Evolutionary conservation across 345 rosid genomes (phyloP).

Genomic region (Adansonia digitata): DNA sequence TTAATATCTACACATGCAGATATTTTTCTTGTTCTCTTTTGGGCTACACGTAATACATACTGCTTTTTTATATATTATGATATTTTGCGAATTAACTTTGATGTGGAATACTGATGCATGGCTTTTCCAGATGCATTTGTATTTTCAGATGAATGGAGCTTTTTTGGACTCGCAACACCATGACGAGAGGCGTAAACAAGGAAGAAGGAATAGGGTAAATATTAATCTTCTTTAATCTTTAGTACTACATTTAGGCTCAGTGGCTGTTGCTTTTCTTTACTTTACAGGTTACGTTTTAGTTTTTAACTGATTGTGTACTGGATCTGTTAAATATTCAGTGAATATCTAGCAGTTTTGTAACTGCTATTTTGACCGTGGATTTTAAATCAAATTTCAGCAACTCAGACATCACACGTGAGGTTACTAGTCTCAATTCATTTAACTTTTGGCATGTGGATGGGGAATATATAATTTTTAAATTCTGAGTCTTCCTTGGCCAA

Average conservation of each 20-base stretch:
- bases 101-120: neutral
- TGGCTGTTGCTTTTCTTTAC: neutral
- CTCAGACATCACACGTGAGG: no score
- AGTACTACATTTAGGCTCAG: neutral
- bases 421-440: no score
- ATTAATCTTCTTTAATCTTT: neutral
- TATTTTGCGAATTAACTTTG: neutral
- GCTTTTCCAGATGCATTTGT: neutral
- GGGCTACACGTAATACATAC: neutral
- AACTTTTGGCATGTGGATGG: neutral
- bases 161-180: neutral
- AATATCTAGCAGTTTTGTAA: neutral
- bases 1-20: neutral
- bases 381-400: neutral
- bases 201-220: slow-evolving; percentile 12
- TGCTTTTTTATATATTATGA: neutral
- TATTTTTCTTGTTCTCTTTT: neutral
- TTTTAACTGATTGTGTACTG: neutral
- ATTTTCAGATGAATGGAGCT: neutral
- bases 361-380: neutral
- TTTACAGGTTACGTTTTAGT: neutral
- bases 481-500: no score
- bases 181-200: neutral
- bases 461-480: neutral
- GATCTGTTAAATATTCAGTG: neutral